Percentiles rank a stretch among this genome's conserved stretches.
These are phyloP conservation scores for Oehlia diaphana DNA, from an alignment of 192 early-diverging fungal genomes.

Conservation along the genomic window DNA sequence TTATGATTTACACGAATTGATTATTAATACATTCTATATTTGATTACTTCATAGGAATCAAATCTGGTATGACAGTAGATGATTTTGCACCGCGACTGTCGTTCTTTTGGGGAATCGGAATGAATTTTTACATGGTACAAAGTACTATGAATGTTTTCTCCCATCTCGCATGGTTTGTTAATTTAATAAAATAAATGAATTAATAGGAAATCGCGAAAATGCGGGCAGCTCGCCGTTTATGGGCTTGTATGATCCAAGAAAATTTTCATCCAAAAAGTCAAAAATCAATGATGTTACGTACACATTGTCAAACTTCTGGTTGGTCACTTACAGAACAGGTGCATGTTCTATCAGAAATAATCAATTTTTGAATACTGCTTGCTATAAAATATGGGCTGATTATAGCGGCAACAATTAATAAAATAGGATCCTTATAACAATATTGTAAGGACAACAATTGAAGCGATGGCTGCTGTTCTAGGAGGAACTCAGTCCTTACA, in stretches of 20 bases:
- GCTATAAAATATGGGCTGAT: not conserved
- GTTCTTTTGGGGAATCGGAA: slow-evolving; percentile 91
- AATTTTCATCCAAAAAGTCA: slow-evolving; percentile 80
- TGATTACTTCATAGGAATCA: slow-evolving; percentile 46
- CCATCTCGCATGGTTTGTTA: not conserved
- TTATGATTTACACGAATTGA: too few species aligned
- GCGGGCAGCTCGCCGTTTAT: slow-evolving; percentile 83
- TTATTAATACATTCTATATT: slow-evolving; percentile 23
- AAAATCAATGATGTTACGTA: slow-evolving; percentile 81
- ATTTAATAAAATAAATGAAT: not conserved
- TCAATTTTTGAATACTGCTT: not conserved
- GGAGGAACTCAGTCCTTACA: slow-evolving; percentile 92
- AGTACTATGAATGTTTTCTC: not conserved
- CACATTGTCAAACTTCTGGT: slow-evolving; percentile 89
- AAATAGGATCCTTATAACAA: slow-evolving; percentile 85
- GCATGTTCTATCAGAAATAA: not conserved
- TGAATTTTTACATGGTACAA: slow-evolving; percentile 89
- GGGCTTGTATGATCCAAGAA: slow-evolving; percentile 77
- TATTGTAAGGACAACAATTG: slow-evolving; percentile 82
- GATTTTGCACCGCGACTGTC: slow-evolving; percentile 87
- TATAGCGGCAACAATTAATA: not conserved
- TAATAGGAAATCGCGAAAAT: slow-evolving; percentile 82
- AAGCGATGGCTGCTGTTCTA: slow-evolving; percentile 90
- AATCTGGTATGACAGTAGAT: slow-evolving; percentile 85
- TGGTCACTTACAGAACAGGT: slow-evolving; percentile 90